Conservation (phyloP, 75 land plant genomes). For the Isoetes taiwanensis region DNA sequence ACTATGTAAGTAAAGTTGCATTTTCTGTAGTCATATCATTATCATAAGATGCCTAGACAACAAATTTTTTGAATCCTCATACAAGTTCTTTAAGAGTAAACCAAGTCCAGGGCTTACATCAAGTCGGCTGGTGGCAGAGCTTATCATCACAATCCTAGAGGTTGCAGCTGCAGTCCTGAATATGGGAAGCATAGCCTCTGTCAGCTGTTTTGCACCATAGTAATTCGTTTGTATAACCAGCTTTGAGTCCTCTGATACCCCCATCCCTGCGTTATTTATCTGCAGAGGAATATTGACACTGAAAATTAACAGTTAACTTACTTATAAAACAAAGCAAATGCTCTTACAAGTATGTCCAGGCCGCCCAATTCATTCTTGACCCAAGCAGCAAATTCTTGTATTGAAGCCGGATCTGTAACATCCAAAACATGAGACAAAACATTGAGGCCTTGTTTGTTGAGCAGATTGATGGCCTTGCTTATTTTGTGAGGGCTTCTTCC, state of each 20-base stretch:
- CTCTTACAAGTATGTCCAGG: neutral
- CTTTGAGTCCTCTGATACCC: neutral
- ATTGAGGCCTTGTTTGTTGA: neutral
- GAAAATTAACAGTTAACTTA: neutral
- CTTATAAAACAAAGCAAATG: neutral
- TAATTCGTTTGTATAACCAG: neutral
- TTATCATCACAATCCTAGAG: neutral
- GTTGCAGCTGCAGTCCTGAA: neutral
- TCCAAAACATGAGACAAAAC: neutral
- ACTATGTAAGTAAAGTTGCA: neutral
- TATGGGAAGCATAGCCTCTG: neutral
- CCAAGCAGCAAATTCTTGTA: neutral
- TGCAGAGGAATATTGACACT: neutral
- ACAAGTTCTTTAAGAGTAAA: too few relatives aligned
- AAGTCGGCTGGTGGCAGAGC: neutral
- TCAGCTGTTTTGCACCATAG: neutral
- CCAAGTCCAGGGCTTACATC: neutral
- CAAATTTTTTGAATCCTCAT: too few relatives aligned
- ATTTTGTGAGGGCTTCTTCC: too few relatives aligned
- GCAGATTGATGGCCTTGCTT: neutral
- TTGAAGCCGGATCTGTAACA: neutral
- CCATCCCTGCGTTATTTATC: constrained; percentile 3
- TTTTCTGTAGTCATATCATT: too few relatives aligned
- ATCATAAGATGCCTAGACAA: too few relatives aligned
- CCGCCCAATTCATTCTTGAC: neutral